These are phyloP conservation scores for Leccinum subtestaceum DNA, from an alignment of 768 basidiomycete species.

Conservation along the genomic window DNA sequence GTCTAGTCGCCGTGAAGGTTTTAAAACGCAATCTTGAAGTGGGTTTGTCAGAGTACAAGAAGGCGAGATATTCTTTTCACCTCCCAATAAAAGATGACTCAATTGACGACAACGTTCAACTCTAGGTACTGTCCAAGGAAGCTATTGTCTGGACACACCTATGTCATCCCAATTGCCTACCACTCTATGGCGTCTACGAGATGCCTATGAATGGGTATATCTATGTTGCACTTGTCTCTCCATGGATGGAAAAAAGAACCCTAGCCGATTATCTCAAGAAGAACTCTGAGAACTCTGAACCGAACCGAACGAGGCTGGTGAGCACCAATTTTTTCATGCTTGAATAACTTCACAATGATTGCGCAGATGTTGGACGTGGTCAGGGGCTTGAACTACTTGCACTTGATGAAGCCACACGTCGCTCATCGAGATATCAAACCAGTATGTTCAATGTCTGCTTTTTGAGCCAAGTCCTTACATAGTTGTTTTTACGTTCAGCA, in stretches of 20 bases:
- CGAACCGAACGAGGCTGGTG: slow-evolving; percentile 33
- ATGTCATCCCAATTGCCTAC: slow-evolving; percentile 35
- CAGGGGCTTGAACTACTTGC: slow-evolving; percentile 43
- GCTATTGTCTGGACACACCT: slow-evolving; percentile 35
- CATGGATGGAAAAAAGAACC: slow-evolving; percentile 38
- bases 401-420: slow-evolving; percentile 39
- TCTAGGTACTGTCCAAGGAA: slow-evolving; percentile 30
- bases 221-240: slow-evolving; percentile 34
- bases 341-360: background rate
- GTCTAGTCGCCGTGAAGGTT: slow-evolving; percentile 31
- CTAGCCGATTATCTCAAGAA: slow-evolving; percentile 29
- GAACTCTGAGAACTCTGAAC: slow-evolving; percentile 22
- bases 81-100: background rate
- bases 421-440: slow-evolving; percentile 33
- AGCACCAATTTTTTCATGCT: slow-evolving; percentile 6
- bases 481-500: slow-evolving; percentile 30
- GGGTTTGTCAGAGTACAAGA: slow-evolving; percentile 5
- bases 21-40: background rate
- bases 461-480: background rate
- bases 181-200: slow-evolving; percentile 33
- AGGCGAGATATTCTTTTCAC: slow-evolving; percentile 16
- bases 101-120: background rate
- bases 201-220: slow-evolving; percentile 16
- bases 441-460: slow-evolving; percentile 13
- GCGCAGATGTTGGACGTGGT: slow-evolving; percentile 42